A percentile compares a stretch with the other conserved stretches of the same genome.
Conservation (phyloP, 2,329 filamentous ascomycete genomes). For the Coniochaeta pulveracea region DNA sequence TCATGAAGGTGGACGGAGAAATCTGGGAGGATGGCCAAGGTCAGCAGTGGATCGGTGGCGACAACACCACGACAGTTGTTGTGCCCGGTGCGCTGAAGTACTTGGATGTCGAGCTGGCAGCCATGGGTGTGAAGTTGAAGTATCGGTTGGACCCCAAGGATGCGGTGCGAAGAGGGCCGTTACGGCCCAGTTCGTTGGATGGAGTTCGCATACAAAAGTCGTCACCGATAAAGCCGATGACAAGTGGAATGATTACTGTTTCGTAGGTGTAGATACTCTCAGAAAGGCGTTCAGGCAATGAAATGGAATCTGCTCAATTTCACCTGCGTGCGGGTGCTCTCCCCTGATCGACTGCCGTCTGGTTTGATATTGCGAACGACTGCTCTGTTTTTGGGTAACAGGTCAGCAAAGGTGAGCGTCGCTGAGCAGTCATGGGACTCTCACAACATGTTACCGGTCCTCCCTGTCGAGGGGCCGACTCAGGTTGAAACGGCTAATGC, state of each 20-base stretch:
- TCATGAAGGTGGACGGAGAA: conserved; percentile 51
- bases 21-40: conserved; percentile 92
- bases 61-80: conserved; percentile 82
- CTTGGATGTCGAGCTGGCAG: conserved; percentile 87
- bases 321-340: too few relatives aligned
- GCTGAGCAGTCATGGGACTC: too few relatives aligned
- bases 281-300: too few relatives aligned
- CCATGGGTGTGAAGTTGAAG: conserved; percentile 93
- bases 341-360: too few relatives aligned
- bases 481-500: too few relatives aligned
- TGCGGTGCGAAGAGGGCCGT: conserved; percentile 39
- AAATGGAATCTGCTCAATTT: too few relatives aligned
- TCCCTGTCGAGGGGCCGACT: too few relatives aligned
- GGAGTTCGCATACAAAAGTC: conserved; percentile 9
- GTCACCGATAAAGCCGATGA: background rate
- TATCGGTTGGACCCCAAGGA: conserved; percentile 61
- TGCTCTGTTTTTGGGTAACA: too few relatives aligned
- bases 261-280: background rate
- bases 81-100: conserved; percentile 89
- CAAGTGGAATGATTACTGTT: conserved; percentile 1
- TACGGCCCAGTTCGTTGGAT: conserved; percentile 26
- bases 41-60: conserved; percentile 73
- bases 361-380: too few relatives aligned
- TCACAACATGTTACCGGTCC: too few relatives aligned
- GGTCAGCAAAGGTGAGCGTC: too few relatives aligned